Base-by-base conservation (phyloP, 2,329 filamentous ascomycete species). In the Chaetomium sp. region DNA sequence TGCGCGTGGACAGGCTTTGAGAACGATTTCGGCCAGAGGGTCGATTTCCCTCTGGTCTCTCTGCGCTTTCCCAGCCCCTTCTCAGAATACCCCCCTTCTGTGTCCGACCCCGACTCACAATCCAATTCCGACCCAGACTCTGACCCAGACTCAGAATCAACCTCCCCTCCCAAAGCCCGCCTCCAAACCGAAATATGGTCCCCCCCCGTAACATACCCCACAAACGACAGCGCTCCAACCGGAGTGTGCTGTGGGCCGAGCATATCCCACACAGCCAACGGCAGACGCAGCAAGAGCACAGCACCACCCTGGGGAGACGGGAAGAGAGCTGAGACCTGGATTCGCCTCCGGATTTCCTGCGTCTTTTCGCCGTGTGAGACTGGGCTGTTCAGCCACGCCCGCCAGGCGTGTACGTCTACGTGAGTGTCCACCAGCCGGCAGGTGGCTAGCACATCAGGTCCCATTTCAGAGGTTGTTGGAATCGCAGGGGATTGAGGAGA, bases 171-270 rank as follows among this genome's bases (percentile, higher is more conserved):
- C 3, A 27, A 27, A 3, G 19, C 19, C 19, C 19, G 19, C 19
- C 19, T 27, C 19, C 19, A 27, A 27, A 27, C 54, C 4, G 49
- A 56, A 12, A 52, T 52, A 40, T 52, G 43, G 10, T 55, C 49
- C 5, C 43, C 32, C 6, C 55, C 58, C 4, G 49, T 48, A 12
- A 52, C 52, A 42, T 60, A 74, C 3, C 80, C 81, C 3, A 68
- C 64, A 19, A 68, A 49, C 27, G 68, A 53, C 65, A 69, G 44
- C 64, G 64, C 58, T 27, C 19, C 19, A 3, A 27, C 19, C 19
- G 19, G 19, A 27, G 19, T 27, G 62, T 64, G n/a, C 50, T 52
- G 56, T 59, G 67, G 9, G 62, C 50, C 41, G 42, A 58, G 53
- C 59, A 58, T 19, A 64, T 61, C 45, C 60, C 62, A 49, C 43